Evolutionary conservation across 2,329 filamentous ascomycete species (phyloP), one percentile per base, ranked within the genome.

Genomic region (Aspergillus hiratsukae): DNA sequence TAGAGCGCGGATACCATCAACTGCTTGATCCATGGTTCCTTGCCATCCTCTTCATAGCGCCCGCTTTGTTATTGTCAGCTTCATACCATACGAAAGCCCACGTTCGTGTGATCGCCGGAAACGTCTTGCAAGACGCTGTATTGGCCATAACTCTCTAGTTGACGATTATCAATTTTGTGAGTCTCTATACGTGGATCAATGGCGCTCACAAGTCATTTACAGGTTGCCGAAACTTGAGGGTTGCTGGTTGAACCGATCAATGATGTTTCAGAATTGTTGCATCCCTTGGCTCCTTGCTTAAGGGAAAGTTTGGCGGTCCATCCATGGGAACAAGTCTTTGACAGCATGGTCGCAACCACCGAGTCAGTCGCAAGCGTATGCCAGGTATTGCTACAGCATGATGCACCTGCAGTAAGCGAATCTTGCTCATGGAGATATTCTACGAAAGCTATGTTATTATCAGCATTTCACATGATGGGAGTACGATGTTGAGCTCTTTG

Each of bases 21-120:
- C 57, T 40, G 52, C 40, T 53, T 49, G 48, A 59, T 28, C 57
- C 57, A 54, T 49, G 55, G 51, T 48, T 57, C 55, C 45, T 25
- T 48, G 21, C 46, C 49, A 40, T 35, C 43, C 43, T 51, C 19
- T 51, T 43, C 28, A 27, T 52, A 29, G 46, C 52, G 19, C 21
- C 21, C 27, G 35, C 43, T 11, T 48, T 29, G 19, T 46, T 14
- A 23, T 41, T 54, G 52, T 60, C 56, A 54, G 7, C 27, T 27
- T 50, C 55, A 57, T 54, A 53, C 40, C 49, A 43, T 53, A 49
- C 57, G 48, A 43, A 51, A 53, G 41, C 52, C 55, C 58, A 57
- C 49, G 58, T 57, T 61, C 53, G 41, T 54, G 50, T 58, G 56
- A 60, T 57, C 53, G 35, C 51, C 50, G 25, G 52, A 25, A 53